These are phyloP conservation scores for Cephalotrichum gorgonifer DNA, from an alignment of 2,329 filamentous ascomycete genomes.

Conservation along the genomic window DNA sequence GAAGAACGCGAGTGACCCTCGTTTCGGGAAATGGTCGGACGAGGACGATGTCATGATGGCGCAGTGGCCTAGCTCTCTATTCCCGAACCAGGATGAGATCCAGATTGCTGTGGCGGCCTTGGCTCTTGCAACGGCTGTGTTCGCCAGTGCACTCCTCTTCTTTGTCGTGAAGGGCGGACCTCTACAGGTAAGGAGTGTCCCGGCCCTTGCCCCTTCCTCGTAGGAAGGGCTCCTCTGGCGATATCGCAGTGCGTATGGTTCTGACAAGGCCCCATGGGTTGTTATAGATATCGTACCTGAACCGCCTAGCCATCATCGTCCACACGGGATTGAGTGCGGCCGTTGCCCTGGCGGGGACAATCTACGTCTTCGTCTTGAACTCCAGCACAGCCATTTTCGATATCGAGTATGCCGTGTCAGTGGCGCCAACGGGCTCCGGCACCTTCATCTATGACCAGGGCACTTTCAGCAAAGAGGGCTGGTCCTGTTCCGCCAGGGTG, in stretches of 20 bases:
- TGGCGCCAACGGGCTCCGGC: neutral
- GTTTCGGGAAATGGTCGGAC: neutral
- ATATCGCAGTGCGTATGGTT: neutral
- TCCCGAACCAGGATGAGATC: slow-evolving; percentile 1
- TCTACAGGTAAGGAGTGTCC: neutral
- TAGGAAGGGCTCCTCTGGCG: neutral
- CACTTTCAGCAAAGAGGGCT: slow-evolving; percentile 1
- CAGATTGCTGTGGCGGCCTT: neutral
- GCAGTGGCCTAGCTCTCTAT: slow-evolving; percentile 2
- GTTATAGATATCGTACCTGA: neutral
- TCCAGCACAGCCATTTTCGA: neutral
- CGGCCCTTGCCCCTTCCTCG: neutral
- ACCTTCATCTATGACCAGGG: slow-evolving; percentile 1
- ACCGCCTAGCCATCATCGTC: neutral
- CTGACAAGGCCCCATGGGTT: neutral
- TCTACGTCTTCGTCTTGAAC: slow-evolving; percentile 3
- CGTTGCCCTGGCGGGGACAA: neutral
- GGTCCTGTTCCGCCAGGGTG: neutral
- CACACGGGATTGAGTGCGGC: neutral
- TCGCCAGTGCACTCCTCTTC: neutral
- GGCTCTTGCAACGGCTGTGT: neutral
- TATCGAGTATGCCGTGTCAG: neutral
- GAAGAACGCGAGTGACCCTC: neutral
- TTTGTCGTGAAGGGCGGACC: neutral
- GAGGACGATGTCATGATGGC: slow-evolving; percentile 2